Percentiles rank a stretch among this genome's conserved stretches.
These are phyloP conservation scores for Claviceps digitariae DNA, from an alignment of 2,329 filamentous ascomycete genomes.

Conservation along the genomic window DNA sequence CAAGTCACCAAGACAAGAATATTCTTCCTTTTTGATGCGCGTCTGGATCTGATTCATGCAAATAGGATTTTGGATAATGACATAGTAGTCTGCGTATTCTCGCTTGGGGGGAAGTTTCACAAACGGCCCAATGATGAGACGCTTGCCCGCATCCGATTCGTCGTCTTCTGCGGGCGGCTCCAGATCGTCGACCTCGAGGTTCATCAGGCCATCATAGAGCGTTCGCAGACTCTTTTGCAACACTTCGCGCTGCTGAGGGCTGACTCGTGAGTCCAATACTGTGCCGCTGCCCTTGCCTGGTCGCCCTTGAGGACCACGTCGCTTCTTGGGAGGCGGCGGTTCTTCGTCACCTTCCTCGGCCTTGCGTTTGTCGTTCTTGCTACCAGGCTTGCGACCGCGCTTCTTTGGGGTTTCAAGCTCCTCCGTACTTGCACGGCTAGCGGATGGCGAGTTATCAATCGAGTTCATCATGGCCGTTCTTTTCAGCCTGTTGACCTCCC, in stretches of 20 bases:
- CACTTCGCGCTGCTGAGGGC: conserved; percentile 55
- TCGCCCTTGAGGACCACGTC: conserved; percentile 56
- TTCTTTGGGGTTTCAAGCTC: conserved; percentile 66
- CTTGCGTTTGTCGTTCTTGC: conserved; percentile 75
- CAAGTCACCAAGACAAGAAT: conserved; percentile 68
- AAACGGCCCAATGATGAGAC: conserved; percentile 86
- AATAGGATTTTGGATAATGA: conserved; percentile 84
- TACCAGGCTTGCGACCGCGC: conserved; percentile 67
- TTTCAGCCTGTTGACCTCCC: conserved; percentile 63
- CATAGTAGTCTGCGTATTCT: conserved; percentile 88
- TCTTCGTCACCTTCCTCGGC: conserved; percentile 66
- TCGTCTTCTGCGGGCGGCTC: conserved; percentile 43
- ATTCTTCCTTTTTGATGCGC: conserved; percentile 94
- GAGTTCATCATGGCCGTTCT: conserved; percentile 24
- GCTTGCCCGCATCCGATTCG: conserved; percentile 46
- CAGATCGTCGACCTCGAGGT: conserved; percentile 65
- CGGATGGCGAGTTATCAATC: conserved; percentile 57
- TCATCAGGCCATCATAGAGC: conserved; percentile 70
- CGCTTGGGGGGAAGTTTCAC: conserved; percentile 80
- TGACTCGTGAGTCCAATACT: conserved; percentile 34
- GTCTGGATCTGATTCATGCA: conserved; percentile 91
- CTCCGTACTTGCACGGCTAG: conserved; percentile 74
- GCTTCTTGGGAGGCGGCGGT: conserved; percentile 65
- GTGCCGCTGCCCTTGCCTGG: conserved; percentile 41
- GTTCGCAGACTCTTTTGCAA: conserved; percentile 67